phyloP scores from a whole-genome alignment of 805 yeast species.

The Teunomyces gatunensis region DNA sequence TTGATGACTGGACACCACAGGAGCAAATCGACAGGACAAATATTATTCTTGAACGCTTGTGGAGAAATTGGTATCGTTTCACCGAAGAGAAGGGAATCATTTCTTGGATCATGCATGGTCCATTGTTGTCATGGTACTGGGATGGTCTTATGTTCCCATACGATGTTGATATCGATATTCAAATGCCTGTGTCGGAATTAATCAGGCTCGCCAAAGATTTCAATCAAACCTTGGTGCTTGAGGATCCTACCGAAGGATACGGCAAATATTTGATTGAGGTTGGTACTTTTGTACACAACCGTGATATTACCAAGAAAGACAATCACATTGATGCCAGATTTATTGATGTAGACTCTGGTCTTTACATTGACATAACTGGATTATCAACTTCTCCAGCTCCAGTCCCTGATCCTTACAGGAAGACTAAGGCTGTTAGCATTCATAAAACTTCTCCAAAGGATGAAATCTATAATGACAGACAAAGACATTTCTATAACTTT shows the following conservation, averaged over 20 bases:
- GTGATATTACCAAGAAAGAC: slow-evolving; percentile 17
- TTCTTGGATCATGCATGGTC: slow-evolving; percentile 30
- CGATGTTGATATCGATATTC: slow-evolving; percentile 30
- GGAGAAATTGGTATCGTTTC: slow-evolving; percentile 25
- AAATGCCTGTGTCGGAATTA: slow-evolving; percentile 24
- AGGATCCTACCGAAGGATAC: slow-evolving; percentile 44
- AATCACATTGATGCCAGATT: slow-evolving; percentile 57
- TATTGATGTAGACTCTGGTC: slow-evolving; percentile 48
- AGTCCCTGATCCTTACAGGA: slow-evolving; percentile 20
- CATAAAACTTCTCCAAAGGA: slow-evolving; percentile 19
- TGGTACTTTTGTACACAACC: slow-evolving; percentile 18
- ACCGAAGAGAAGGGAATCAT: slow-evolving; percentile 22
- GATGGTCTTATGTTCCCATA: slow-evolving; percentile 28
- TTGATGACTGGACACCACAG: slow-evolving; percentile 26
- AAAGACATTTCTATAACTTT: slow-evolving; percentile 28
- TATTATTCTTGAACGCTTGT: slow-evolving; percentile 19
- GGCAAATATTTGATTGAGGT: slow-evolving; percentile 51
- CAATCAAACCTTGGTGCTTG: slow-evolving; percentile 25
- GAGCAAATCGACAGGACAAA: slow-evolving; percentile 19
- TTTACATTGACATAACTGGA: slow-evolving; percentile 43
- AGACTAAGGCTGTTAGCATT: slow-evolving; percentile 6
- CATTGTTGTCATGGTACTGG: slow-evolving; percentile 30
- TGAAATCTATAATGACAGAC: slow-evolving; percentile 40
- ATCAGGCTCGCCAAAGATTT: slow-evolving; percentile 19
- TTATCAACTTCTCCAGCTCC: slow-evolving; percentile 32